Conservation (phyloP, 2,329 filamentous ascomycete species). For the Lasiodiplodia citricola region DNA sequence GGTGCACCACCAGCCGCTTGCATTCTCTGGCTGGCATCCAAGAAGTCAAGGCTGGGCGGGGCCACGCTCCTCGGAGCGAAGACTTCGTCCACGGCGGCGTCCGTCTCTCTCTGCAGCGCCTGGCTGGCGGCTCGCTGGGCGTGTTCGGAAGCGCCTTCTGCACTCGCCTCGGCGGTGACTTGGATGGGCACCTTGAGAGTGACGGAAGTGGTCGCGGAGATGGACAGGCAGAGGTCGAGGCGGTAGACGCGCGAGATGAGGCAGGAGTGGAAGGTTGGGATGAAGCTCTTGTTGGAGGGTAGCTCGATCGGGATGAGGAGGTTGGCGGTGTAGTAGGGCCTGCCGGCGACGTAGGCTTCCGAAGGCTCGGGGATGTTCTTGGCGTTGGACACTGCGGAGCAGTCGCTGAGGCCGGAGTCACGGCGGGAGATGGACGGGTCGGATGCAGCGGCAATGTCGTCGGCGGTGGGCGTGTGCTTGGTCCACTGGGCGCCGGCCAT, state of each 20-base stretch:
- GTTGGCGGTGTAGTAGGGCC: conserved; percentile 64
- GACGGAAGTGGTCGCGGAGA: conserved; percentile 50
- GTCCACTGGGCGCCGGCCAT: conserved; percentile 64
- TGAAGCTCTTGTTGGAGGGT: conserved; percentile 64
- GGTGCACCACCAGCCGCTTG: background rate
- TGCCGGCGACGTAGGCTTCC: conserved; percentile 45
- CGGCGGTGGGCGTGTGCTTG: conserved; percentile 47
- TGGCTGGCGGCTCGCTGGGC: background rate
- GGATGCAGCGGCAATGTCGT: conserved; percentile 27
- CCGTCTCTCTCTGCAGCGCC: background rate
- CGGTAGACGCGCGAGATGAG: conserved; percentile 68
- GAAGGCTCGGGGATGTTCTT: conserved; percentile 39
- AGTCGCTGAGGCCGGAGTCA: conserved; percentile 49
- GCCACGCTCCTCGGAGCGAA: conserved; percentile 9
- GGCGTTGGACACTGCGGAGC: conserved; percentile 32
- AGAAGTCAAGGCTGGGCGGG: background rate
- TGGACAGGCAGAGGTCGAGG: conserved; percentile 63
- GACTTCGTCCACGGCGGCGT: background rate
- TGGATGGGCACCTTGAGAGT: conserved; percentile 54
- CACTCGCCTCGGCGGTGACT: conserved; percentile 47
- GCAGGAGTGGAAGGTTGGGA: conserved; percentile 74
- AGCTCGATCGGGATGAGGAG: conserved; percentile 68
- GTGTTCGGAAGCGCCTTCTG: conserved; percentile 14
- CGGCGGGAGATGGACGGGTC: conserved; percentile 36
- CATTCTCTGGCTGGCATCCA: background rate